Conservation (phyloP, 441 rosid species). For the Erodium trifolium region DNA sequence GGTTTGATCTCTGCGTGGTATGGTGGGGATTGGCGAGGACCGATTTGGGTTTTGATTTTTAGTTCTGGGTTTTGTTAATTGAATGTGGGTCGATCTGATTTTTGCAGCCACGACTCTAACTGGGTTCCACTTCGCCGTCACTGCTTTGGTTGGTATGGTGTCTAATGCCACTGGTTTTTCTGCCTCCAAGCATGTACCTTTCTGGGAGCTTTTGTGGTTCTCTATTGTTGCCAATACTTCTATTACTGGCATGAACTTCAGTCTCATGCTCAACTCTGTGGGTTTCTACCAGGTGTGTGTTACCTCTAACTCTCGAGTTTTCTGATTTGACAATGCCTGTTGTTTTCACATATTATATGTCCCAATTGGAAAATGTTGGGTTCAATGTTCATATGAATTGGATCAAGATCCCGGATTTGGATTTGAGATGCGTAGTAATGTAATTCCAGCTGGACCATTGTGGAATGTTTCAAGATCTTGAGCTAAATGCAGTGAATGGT, state of each 20-base stretch:
- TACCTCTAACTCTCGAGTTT: background rate
- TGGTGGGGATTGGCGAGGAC: background rate
- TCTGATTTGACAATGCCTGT: background rate
- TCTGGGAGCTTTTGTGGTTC: constrained; percentile 97
- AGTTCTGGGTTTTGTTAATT: no score
- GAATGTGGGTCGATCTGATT: background rate
- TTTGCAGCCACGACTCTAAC: constrained; percentile 77
- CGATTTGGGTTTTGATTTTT: background rate
- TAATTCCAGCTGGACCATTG: no score
- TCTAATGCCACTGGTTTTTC: constrained; percentile 92
- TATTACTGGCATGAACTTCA: constrained; percentile 88
- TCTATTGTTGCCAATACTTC: constrained; percentile 75
- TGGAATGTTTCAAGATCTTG: no score
- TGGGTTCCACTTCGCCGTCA: constrained; percentile 85
- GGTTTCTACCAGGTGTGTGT: constrained; percentile 77
- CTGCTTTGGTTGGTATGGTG: constrained; percentile 79
- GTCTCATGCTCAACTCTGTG: constrained; percentile 94
- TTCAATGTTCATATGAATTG: no score
- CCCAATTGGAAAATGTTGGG: no score
- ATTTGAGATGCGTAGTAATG: no score
- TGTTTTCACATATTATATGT: background rate
- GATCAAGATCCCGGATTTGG: no score
- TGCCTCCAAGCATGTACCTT: constrained; percentile 63
- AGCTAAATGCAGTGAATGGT: no score
- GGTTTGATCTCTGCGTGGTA: background rate